Conservation (phyloP, 768 basidiomycete genomes). For the Auriculariales sp. region DNA sequence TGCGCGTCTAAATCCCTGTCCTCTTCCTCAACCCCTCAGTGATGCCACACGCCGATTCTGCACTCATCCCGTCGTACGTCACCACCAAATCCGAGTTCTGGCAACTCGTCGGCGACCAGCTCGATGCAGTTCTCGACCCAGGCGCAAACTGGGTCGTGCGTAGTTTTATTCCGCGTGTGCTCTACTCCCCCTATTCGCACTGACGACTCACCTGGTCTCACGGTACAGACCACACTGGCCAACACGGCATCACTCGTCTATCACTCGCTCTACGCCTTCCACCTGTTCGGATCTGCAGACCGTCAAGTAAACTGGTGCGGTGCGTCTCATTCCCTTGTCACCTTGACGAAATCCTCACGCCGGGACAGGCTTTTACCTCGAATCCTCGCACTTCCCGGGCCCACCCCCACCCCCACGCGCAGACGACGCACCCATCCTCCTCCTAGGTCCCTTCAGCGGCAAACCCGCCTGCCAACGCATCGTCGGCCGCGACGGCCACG, state of each 20-base stretch:
- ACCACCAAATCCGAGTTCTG: conserved; percentile 68
- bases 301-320: conserved; percentile 89
- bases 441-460: conserved; percentile 79
- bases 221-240: conserved; percentile 61
- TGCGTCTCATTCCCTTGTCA: conserved; percentile 23
- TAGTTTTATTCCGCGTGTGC: not conserved
- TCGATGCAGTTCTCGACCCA: conserved; percentile 45
- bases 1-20: too few relatives aligned
- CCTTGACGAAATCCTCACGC: not conserved
- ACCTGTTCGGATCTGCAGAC: conserved; percentile 42
- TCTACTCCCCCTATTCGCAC: not conserved
- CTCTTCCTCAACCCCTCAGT: too few relatives aligned
- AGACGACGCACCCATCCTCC: conserved; percentile 19
- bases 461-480: conserved; percentile 87
- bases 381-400: conserved; percentile 44
- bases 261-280: conserved; percentile 57
- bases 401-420: conserved; percentile 9
- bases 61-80: conserved; percentile 54
- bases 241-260: conserved; percentile 75
- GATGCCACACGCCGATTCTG: conserved; percentile 80
- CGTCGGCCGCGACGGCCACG: conserved; percentile 40
- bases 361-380: conserved; percentile 70
- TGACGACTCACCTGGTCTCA: not conserved
- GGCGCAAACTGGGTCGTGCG: conserved; percentile 59
- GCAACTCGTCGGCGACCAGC: conserved; percentile 53